Base-by-base conservation (phyloP, 2,329 filamentous ascomycete genomes). In the Curvularia sp. region DNA sequence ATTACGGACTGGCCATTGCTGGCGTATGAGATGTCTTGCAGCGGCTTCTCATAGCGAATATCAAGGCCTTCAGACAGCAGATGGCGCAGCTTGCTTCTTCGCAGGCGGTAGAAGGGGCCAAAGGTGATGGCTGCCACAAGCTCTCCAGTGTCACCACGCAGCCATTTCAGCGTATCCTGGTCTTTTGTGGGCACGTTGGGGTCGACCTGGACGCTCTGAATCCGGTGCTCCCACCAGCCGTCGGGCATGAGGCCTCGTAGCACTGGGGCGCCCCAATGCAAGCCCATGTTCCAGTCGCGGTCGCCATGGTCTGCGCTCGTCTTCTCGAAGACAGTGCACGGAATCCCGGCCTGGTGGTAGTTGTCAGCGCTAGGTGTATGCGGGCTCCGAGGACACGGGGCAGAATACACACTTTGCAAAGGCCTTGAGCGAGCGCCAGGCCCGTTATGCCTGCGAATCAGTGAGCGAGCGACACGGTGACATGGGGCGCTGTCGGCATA, bases 271-370 rank as follows among this genome's bases (percentile, higher is more conserved):
- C 84, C 85, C 86, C 86, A 89, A 68, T 88, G 85, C 56, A 89
- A 77, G 0, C 86, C 88, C 56, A 89, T 76, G 3, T 86, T 87
- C 88, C 86, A 89, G 61, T 87, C 86, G 76, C 83, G 31, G 81
- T 83, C 56, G 73, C 77, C 42, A 39, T 65, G 60, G 33, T 83
- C 76, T 41, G 82, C 79, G 5, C 68, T 57, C 62, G 86, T 83
- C 42, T 84, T 84, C 73, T 88, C 86, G 66, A 84, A 87, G 43
- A 88, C 81, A 38, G 71, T 77, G 71, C 85, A 87, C 60, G 58
- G 41, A 51, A 77, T 70, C 5, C 71, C 70, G 18, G 70, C 70
- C 75, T 78, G 33, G 43, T 52, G 49, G 48, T 28, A 6, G 22
- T 60, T 46, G 65, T 64, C 26, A 55, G 48, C 20, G 22, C 31